Conservation (phyloP, 164 flowering plant genomes). For the Dillenia turbinata region DNA sequence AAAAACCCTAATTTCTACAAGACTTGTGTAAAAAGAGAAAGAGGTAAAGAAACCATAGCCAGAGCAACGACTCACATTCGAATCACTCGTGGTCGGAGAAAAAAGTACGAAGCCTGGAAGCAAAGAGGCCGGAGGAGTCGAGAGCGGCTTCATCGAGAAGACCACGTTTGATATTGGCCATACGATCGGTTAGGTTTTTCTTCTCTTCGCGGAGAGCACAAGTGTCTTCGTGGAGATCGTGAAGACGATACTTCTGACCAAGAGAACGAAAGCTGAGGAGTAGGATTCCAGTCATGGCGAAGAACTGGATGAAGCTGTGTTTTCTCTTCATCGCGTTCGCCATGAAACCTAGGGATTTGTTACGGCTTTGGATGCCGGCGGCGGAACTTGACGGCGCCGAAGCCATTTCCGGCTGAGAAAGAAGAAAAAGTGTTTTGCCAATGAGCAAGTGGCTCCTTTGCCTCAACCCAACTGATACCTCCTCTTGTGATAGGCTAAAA, state of each 20-base stretch:
- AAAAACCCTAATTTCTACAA: constrained; percentile 1
- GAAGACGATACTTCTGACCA: constrained; percentile 77
- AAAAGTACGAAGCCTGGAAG: constrained; percentile 60
- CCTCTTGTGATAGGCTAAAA: too few relatives aligned
- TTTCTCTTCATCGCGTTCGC: constrained; percentile 55
- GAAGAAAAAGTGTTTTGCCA: too few relatives aligned
- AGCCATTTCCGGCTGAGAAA: constrained; percentile 16
- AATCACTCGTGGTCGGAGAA: constrained; percentile 41
- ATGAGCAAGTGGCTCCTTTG: too few relatives aligned
- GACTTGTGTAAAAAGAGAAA: not conserved
- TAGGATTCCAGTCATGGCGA: constrained; percentile 71
- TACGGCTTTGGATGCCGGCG: constrained; percentile 21
- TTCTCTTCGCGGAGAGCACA: constrained; percentile 58
- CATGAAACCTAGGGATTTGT: constrained; percentile 33
- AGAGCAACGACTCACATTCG: not conserved
- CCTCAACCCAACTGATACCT: too few relatives aligned
- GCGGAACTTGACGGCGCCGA: constrained; percentile 22
- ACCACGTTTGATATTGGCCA: constrained; percentile 50
- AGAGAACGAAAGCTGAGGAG: constrained; percentile 68
- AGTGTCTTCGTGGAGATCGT: constrained; percentile 64
- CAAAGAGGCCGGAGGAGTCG: constrained; percentile 68
- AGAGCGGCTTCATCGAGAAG: constrained; percentile 70
- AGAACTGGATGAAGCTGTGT: constrained; percentile 68
- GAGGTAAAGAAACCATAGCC: not conserved
- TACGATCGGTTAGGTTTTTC: constrained; percentile 45